These are phyloP conservation scores for Hypoxylon perforatum DNA, from an alignment of 495 filamentous ascomycete species.

Conservation along the genomic window DNA sequence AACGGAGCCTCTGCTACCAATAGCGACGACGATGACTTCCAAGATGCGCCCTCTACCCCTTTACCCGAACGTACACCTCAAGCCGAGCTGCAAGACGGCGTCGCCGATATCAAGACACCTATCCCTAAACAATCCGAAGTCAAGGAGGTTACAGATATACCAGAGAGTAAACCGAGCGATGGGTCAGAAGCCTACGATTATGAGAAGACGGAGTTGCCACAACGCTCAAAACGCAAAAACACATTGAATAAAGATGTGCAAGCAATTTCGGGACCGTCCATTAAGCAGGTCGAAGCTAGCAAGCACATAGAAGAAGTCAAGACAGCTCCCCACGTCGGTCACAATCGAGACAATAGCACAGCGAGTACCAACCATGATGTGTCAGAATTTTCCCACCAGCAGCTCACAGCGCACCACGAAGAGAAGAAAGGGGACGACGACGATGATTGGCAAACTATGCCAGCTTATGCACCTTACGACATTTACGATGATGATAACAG, in stretches of 20 bases:
- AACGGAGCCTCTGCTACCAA: slow-evolving; percentile 21
- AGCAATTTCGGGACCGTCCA: slow-evolving; percentile 44
- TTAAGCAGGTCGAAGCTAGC: slow-evolving; percentile 40
- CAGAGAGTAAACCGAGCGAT: slow-evolving; percentile 19
- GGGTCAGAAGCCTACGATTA: slow-evolving; percentile 26
- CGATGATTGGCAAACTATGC: slow-evolving; percentile 91
- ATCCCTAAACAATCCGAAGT: slow-evolving; percentile 29
- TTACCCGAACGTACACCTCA: slow-evolving; percentile 35
- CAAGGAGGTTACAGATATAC: slow-evolving; percentile 8
- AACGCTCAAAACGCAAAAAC: slow-evolving; percentile 26
- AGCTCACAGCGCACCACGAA: slow-evolving; percentile 68
- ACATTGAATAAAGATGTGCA: slow-evolving; percentile 37
- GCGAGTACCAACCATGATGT: slow-evolving; percentile 51
- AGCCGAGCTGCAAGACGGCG: slow-evolving; percentile 15
- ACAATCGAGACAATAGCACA: slow-evolving; percentile 46
- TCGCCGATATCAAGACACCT: slow-evolving; percentile 39
- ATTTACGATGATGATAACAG: slow-evolving; percentile 94
- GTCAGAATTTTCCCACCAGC: slow-evolving; percentile 95
- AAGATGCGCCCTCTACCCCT: slow-evolving; percentile 53
- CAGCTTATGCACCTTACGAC: slow-evolving; percentile 88
- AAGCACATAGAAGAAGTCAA: slow-evolving; percentile 40
- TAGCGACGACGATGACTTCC: slow-evolving; percentile 51
- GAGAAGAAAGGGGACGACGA: slow-evolving; percentile 64
- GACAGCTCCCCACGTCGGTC: slow-evolving; percentile 22
- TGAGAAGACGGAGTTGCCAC: slow-evolving; percentile 17